Evolutionary conservation across 495 filamentous ascomycete species (phyloP).

Genomic region (Sordaria brevicollis): DNA sequence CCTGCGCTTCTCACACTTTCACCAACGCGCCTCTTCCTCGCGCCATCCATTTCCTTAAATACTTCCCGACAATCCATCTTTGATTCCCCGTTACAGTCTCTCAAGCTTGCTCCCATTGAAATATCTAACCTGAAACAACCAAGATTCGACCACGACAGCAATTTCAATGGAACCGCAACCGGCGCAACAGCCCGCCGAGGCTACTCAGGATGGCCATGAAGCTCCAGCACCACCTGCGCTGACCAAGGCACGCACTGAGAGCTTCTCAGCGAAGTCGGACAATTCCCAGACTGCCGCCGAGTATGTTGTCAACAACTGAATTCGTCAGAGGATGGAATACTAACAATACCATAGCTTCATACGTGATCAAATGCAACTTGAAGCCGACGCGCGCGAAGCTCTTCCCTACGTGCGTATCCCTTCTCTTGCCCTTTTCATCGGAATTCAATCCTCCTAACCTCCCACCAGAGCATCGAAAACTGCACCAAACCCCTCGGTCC

Average conservation of each 20-base stretch:
- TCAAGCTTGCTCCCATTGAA: neutral
- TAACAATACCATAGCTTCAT: slow-evolving; percentile 55
- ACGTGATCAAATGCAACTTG: slow-evolving; percentile 76
- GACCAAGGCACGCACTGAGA: slow-evolving; percentile 33
- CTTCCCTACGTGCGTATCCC: slow-evolving; percentile 64
- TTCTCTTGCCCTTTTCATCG: neutral
- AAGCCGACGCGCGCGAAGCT: slow-evolving; percentile 87
- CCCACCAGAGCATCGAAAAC: slow-evolving; percentile 67
- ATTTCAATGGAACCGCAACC: slow-evolving; percentile 20
- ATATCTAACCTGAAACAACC: rapidly evolving
- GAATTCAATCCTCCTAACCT: neutral
- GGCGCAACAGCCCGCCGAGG: slow-evolving; percentile 6
- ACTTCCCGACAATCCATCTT: neutral
- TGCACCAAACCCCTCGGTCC: slow-evolving; percentile 84
- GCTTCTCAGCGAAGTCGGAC: slow-evolving; percentile 57
- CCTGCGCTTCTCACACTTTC: neutral
- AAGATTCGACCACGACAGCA: neutral
- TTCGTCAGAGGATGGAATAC: neutral
- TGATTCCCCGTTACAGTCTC: neutral
- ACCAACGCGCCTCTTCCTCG: neutral
- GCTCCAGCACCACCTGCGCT: slow-evolving; percentile 8
- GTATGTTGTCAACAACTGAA: slow-evolving; percentile 30
- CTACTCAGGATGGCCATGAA: slow-evolving; percentile 11
- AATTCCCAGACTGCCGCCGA: slow-evolving; percentile 81
- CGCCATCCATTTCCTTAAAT: neutral